A percentile compares a stretch with the other conserved stretches of the same genome.
Conservation (phyloP, 2,329 filamentous ascomycete species). For the Magnaporthiopsis rhizophila region DNA sequence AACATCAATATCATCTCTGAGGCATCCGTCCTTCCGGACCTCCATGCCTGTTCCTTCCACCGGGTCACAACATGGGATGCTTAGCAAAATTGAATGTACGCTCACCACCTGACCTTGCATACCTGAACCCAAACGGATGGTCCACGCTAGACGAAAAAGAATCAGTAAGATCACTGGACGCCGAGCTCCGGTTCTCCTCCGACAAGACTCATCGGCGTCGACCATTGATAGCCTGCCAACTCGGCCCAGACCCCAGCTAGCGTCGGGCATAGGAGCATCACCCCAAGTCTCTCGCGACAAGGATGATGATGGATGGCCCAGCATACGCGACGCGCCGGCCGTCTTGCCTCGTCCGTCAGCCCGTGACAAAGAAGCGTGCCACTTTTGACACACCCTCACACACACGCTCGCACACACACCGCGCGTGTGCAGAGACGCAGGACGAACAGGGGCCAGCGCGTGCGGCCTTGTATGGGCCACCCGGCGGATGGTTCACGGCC, state of each 20-base stretch:
- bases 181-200: neutral
- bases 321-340: no score
- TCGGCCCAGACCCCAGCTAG: neutral
- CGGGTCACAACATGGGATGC: no score
- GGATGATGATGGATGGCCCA: no score
- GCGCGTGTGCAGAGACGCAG: neutral
- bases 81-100: no score
- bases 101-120: no score
- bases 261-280: neutral
- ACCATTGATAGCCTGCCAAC: neutral
- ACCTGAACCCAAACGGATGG: no score
- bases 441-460: no score
- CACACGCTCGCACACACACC: no score
- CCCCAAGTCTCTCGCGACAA: neutral
- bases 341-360: no score
- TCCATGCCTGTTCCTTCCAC: neutral
- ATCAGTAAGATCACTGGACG: neutral
- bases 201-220: neutral
- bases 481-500: neutral
- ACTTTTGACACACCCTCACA: no score
- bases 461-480: neutral
- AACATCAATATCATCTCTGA: neutral
- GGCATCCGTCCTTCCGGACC: neutral
- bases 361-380: no score
- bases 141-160: neutral